Evolutionary conservation across 805 yeast genomes (phyloP).

Genomic region (Maudiozyma turicensis): DNA sequence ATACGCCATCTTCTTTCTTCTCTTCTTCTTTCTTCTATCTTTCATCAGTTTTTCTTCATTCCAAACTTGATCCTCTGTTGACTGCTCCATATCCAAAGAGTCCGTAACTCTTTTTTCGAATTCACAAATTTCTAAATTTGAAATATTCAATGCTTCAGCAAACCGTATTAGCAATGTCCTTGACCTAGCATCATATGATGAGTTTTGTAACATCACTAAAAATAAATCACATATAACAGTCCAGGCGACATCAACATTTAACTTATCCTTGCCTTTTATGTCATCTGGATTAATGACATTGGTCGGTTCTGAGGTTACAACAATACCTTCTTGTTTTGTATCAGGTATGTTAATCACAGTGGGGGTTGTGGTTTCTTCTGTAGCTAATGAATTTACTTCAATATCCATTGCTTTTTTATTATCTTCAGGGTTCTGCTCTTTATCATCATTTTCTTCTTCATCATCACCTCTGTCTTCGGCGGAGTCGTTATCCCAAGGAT

Average conservation of each 20-base stretch:
- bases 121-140: constrained; percentile 64
- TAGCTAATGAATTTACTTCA: constrained; percentile 5
- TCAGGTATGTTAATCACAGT: not conserved
- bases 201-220: constrained; percentile 67
- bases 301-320: constrained; percentile 1
- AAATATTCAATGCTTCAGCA: constrained; percentile 50
- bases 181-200: constrained; percentile 83
- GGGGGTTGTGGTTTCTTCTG: not conserved
- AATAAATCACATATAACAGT: constrained; percentile 87
- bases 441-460: not conserved
- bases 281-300: constrained; percentile 27
- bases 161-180: constrained; percentile 65
- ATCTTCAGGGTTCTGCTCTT: not conserved
- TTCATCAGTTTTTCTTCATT: constrained; percentile 62
- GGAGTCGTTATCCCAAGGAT: constrained; percentile 1
- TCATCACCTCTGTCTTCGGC: not conserved
- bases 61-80: constrained; percentile 62
- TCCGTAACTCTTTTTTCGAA: constrained; percentile 89
- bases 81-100: constrained; percentile 79
- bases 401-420: not conserved
- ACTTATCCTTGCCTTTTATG: constrained; percentile 26
- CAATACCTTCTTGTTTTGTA: constrained; percentile 5
- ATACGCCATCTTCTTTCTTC: constrained; percentile 62
- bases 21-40: constrained; percentile 56
- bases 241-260: constrained; percentile 81